Conservation (phyloP, 148 eudicot species). For the Chenopodium berlandieri region DNA sequence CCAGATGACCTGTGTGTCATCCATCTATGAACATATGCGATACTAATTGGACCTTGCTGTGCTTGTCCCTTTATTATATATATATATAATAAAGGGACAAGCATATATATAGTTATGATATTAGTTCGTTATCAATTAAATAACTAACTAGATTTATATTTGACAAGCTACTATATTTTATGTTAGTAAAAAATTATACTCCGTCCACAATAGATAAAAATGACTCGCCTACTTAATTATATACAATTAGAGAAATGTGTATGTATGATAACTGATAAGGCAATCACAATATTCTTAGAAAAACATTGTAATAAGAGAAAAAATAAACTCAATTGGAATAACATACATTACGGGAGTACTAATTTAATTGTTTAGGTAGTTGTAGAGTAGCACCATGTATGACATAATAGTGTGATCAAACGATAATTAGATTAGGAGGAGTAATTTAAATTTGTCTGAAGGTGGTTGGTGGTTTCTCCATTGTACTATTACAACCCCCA, state of each 20-base stretch:
- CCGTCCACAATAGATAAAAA: no score
- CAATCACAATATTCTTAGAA: neutral
- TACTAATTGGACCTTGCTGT: neutral
- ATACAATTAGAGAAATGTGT: neutral
- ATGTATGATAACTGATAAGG: no score
- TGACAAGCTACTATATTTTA: no score
- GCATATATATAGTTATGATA: no score
- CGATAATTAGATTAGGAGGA: neutral
- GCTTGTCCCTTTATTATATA: no score
- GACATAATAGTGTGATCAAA: neutral
- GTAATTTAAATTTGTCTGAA: conserved; percentile 22
- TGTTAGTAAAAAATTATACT: no score
- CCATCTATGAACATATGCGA: neutral
- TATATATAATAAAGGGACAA: neutral
- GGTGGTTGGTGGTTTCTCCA: conserved; percentile 35
- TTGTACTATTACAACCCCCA: conserved; percentile 16
- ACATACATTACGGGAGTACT: neutral
- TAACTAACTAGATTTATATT: no score
- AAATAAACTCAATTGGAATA: neutral
- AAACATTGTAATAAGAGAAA: neutral
- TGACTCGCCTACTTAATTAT: no score
- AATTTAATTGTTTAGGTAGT: neutral
- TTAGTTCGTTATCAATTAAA: no score
- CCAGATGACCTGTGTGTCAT: neutral
- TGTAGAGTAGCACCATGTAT: neutral